A percentile compares a stretch with the other conserved stretches of the same genome.
These are phyloP conservation scores for Fusarium tanahbumbuense DNA, from an alignment of 2,329 filamentous ascomycete genomes.

Conservation along the genomic window DNA sequence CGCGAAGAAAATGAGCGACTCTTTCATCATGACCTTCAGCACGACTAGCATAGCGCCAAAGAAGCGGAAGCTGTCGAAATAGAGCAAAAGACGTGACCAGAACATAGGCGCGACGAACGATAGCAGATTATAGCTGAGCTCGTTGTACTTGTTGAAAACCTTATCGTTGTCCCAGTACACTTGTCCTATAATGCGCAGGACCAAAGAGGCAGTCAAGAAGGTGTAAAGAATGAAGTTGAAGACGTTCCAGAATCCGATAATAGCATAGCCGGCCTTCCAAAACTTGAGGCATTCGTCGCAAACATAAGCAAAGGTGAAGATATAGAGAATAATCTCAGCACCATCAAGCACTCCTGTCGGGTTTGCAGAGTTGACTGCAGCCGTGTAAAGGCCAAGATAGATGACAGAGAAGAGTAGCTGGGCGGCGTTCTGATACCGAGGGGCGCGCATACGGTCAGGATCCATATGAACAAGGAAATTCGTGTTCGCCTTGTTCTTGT, in stretches of 20 bases:
- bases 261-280: slow-evolving; percentile 92
- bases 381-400: slow-evolving; percentile 87
- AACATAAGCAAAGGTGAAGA: slow-evolving; percentile 92
- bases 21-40: slow-evolving; percentile 93
- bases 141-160: slow-evolving; percentile 73
- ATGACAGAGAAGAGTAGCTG: slow-evolving; percentile 87
- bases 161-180: slow-evolving; percentile 63
- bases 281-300: slow-evolving; percentile 89
- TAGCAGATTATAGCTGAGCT: slow-evolving; percentile 91
- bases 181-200: slow-evolving; percentile 82
- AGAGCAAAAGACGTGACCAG: slow-evolving; percentile 91
- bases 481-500: slow-evolving; percentile 82
- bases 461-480: slow-evolving; percentile 86
- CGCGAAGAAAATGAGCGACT: slow-evolving; percentile 96
- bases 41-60: slow-evolving; percentile 99
- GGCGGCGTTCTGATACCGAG: slow-evolving; percentile 90
- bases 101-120: slow-evolving; percentile 97
- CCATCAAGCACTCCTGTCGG: slow-evolving; percentile 83
- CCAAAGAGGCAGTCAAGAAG: slow-evolving; percentile 81
- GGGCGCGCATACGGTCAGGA: slow-evolving; percentile 92
- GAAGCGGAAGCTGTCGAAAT: slow-evolving; percentile 93
- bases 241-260: slow-evolving; percentile 96
- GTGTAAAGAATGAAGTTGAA: slow-evolving; percentile 89
- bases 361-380: slow-evolving; percentile 95
- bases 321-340: slow-evolving; percentile 85